Percentiles rank a stretch among this genome's conserved stretches.
Evolutionary conservation across 1,139 yeast genomes (phyloP).

Genomic region (Yamadazyma triangularis): DNA sequence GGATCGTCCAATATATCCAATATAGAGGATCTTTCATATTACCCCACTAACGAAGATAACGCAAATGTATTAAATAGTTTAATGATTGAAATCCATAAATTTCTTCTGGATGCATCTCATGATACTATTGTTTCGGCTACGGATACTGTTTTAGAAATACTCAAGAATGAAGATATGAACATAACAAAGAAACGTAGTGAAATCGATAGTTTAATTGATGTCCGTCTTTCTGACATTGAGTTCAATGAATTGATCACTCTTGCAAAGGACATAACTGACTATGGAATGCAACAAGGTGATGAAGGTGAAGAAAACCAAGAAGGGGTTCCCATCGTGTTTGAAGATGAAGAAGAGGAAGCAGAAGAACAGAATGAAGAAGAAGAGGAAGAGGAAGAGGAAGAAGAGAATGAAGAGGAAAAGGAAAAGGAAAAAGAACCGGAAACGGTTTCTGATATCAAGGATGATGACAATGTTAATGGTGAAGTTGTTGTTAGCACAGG

Average conservation of each 20-base stretch:
- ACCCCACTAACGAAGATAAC: constrained; percentile 10
- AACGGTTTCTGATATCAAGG: no score
- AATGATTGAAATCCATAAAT: constrained; percentile 22
- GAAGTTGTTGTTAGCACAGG: no score
- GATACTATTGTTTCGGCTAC: constrained; percentile 53
- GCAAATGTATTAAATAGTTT: constrained; percentile 13
- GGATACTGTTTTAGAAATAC: constrained; percentile 58
- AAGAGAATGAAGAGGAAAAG: constrained; percentile 10
- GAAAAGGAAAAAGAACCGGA: no score
- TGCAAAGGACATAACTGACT: constrained; percentile 56
- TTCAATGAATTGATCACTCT: constrained; percentile 53
- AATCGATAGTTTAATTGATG: constrained; percentile 40
- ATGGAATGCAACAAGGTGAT: constrained; percentile 24
- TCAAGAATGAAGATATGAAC: constrained; percentile 44
- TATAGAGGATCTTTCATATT: constrained; percentile 12
- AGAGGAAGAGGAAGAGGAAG: constrained; percentile 15
- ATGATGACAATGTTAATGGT: no score
- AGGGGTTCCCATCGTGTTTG: constrained; percentile 20
- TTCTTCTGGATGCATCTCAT: constrained; percentile 38
- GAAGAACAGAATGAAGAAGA: constrained; percentile 17
- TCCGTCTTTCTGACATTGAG: constrained; percentile 36
- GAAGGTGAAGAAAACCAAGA: constrained; percentile 11
- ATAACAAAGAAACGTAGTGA: constrained; percentile 30
- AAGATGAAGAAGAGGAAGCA: constrained; percentile 27
- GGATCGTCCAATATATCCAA: constrained; percentile 3